These are phyloP conservation scores for Exophiala sp. DNA, from an alignment of 2,329 filamentous ascomycete genomes.

Conservation along the genomic window DNA sequence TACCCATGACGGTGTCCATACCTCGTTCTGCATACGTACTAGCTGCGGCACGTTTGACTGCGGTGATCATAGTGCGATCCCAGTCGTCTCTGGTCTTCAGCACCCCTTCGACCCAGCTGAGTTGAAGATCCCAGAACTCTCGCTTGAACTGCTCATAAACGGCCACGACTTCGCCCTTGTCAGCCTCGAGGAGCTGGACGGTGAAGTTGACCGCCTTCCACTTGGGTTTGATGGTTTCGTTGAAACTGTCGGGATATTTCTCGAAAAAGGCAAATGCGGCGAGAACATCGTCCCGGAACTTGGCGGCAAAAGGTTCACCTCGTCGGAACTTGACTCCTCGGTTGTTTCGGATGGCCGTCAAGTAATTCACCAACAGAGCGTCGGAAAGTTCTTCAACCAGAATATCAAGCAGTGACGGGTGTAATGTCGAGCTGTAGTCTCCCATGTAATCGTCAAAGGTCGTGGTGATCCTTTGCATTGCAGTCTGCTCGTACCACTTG, in stretches of 20 bases:
- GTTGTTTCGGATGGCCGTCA: conserved; percentile 72
- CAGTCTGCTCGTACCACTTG: conserved; percentile 77
- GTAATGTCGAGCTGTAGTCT: conserved; percentile 78
- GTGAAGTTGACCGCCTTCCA: conserved; percentile 90
- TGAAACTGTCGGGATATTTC: conserved; percentile 60
- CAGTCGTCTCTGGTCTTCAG: conserved; percentile 85
- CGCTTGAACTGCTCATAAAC: conserved; percentile 79
- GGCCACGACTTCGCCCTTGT: conserved; percentile 66
- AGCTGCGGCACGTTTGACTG: conserved; percentile 81
- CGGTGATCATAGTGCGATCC: conserved; percentile 80
- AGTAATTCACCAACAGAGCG: conserved; percentile 80
- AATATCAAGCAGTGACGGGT: conserved; percentile 82
- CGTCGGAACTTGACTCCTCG: conserved; percentile 83
- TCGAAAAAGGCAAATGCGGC: conserved; percentile 88
- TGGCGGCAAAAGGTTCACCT: conserved; percentile 79
- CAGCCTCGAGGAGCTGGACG: conserved; percentile 65
- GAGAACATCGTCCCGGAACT: conserved; percentile 87
- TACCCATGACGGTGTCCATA: conserved; percentile 88
- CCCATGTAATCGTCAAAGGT: conserved; percentile 92
- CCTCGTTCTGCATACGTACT: conserved; percentile 75
- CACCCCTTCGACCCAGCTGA: conserved; percentile 93
- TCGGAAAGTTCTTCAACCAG: conserved; percentile 90
- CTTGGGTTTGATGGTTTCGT: conserved; percentile 73
- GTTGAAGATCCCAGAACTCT: conserved; percentile 87
- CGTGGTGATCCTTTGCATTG: conserved; percentile 87